Conservation (phyloP, 495 filamentous ascomycete genomes). For the Pseudoneurospora amorphoporcata region DNA sequence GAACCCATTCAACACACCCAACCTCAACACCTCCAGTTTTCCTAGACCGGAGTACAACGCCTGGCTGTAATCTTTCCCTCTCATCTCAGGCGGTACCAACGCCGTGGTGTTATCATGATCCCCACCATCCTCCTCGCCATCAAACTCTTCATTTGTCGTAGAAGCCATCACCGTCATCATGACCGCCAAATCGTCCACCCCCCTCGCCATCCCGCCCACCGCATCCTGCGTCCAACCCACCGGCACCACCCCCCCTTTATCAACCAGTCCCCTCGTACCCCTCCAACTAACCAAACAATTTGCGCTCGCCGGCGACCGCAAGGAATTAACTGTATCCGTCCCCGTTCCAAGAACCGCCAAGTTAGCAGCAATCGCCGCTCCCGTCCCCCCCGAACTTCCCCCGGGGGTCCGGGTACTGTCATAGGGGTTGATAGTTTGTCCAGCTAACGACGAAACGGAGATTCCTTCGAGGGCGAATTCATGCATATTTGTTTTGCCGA, state of each 20-base stretch:
- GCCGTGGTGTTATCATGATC: conserved; percentile 31
- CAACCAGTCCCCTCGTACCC: conserved; percentile 48
- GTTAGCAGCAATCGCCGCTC: conserved; percentile 48
- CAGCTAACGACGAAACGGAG: conserved; percentile 48
- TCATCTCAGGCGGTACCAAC: conserved; percentile 22
- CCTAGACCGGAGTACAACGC: conserved; percentile 18
- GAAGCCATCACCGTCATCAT: conserved; percentile 46
- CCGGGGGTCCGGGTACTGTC: conserved; percentile 51
- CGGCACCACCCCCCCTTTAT: conserved; percentile 44
- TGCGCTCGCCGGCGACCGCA: conserved; percentile 52
- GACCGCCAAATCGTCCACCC: conserved; percentile 42
- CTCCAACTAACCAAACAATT: conserved; percentile 51
- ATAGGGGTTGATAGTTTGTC: conserved; percentile 55
- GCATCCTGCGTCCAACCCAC: conserved; percentile 53
- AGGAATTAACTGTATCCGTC: conserved; percentile 54
- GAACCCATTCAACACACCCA: conserved; percentile 41
- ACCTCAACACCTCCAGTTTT: conserved; percentile 30
- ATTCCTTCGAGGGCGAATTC: conserved; percentile 55
- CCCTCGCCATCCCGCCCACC: conserved; percentile 49
- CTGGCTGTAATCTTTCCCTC: conserved; percentile 32
- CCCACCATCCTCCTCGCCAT: conserved; percentile 28
- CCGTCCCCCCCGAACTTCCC: conserved; percentile 54
- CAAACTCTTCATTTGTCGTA: conserved; percentile 6
- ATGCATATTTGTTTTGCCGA: conserved; percentile 57
- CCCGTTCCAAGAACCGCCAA: conserved; percentile 49